Conservation (phyloP, 2,329 filamentous ascomycete species). For the Sclerotinia borealis region DNA sequence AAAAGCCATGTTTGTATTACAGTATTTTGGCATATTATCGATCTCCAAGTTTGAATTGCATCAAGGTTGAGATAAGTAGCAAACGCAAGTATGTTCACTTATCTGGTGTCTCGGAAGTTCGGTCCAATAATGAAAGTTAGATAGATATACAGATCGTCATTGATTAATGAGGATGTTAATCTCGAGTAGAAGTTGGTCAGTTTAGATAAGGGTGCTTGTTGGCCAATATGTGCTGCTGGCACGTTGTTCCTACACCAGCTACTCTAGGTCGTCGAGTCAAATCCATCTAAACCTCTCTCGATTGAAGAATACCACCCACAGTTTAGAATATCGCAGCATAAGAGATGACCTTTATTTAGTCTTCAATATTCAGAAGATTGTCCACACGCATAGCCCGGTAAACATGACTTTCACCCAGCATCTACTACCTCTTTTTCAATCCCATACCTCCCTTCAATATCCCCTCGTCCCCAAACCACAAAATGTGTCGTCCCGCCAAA, state of each 20-base stretch:
- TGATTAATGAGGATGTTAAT: neutral
- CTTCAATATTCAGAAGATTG: neutral
- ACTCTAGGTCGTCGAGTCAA: too few relatives aligned
- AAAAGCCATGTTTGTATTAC: too few relatives aligned
- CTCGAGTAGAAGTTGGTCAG: neutral
- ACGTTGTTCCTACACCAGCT: too few relatives aligned
- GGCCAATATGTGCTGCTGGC: neutral
- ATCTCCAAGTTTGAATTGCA: too few relatives aligned
- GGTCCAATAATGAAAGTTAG: too few relatives aligned
- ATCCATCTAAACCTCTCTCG: too few relatives aligned
- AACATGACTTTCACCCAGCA: neutral
- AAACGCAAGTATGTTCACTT: neutral
- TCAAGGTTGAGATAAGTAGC: too few relatives aligned
- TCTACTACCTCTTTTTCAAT: neutral
- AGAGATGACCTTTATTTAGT: too few relatives aligned
- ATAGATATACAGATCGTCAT: neutral
- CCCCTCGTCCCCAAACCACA: neutral
- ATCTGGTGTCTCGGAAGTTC: neutral
- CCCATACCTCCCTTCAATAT: neutral
- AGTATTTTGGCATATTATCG: too few relatives aligned
- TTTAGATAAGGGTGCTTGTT: neutral
- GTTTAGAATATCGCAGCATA: too few relatives aligned
- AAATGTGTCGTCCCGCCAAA: neutral
- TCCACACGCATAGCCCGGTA: too few relatives aligned
- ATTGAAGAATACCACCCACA: too few relatives aligned